Base-by-base conservation (phyloP, 163 green algal genomes). In the Trebouxia gelatinosa region DNA sequence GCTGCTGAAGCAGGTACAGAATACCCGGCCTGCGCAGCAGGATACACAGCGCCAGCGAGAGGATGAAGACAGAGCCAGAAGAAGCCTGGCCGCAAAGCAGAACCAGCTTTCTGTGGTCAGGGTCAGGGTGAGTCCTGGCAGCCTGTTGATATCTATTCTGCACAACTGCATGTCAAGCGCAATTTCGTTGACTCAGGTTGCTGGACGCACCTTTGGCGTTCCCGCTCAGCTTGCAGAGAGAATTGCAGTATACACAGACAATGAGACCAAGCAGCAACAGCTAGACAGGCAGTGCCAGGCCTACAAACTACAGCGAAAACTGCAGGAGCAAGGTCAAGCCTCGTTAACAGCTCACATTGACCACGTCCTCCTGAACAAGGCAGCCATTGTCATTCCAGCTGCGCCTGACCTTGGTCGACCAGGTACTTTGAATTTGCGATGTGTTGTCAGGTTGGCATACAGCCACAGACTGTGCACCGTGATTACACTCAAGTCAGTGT, bases 221-320 rank as follows among this genome's bases (percentile, higher is more conserved):
- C 64, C 64, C 23, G 64, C 64, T 35, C 11, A 43, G 19, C 64
- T 72, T 6, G 64, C 64, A 23, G 2, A 54, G 21, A 43, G 64
- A 7, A 72, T 72, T 51, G 35, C 64, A 26, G 37, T 72, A 1
- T 72, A 72, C 37, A 37, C 64, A 51, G 64, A 72, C 37, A 72
- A 72, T 51, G 64, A 28, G n/a, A 54, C 64, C 37, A 72, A 72
- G 64, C 64, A 72, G 35, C 64, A 54, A 37, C 64, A 72, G 64
- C 13, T 72, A 13, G 64, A 72, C 35, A 72, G 64, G 35, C 64
- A 72, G 37, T 72, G 64, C 21, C 26, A 32, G 16, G 64, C 64
- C 34, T 37, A 51, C 38, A 29, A 72, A 51, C 23, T 34, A 26
- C 64, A 72, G 35, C 64, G 37, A 7, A 35, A 23, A 26, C 6